Base-by-base conservation (phyloP, 2,329 filamentous ascomycete genomes). In the Cryphonectria naterciae region DNA sequence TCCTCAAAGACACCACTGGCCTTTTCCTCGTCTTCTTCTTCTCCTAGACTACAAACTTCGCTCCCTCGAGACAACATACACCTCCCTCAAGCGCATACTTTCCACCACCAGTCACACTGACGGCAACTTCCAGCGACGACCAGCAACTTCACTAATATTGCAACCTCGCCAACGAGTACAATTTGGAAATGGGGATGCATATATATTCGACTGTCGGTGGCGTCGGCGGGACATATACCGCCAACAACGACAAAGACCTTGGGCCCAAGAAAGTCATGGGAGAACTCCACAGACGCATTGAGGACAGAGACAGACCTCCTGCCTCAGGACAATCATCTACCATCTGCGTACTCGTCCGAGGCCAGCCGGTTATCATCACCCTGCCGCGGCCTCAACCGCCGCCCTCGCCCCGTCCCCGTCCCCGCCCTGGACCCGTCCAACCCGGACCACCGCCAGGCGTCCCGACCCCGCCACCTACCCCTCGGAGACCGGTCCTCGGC, bases 401-500 rank as follows among this genome's bases (percentile, higher is more conserved):
- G 15, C 66, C 66, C 15, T 60, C 54, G 15, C 66, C 66, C 22
- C 66, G 66, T 61, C 66, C 66, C 13, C 37, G 56, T 17, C 66
- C 66, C 15, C 54, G 66, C 17, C 66, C 66, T 19, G 66, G 54
- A 49, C 66, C 66, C 10, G 17, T 56, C 6, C 39, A 66, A 11
- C 63, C 63, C 22, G 46, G 65, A 2, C 65, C 65, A 1, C 66
- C 54, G 7, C 66, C 66, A 49, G 66, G 61, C 37, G 66, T 68
- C 11, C 66, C 66, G 4, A 68, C 66, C 17, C 66, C 66, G 10
- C 66, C 66, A 35, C n/a, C n/a, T 17, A 61, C 66, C 19, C 66
- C 66, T 62, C 54, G 56, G 7, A 61, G 66, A 43, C 66, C 35
- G 15, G 28, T 22, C 56, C 13, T n/a, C 17, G 25, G 13, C 10